Base-by-base conservation (phyloP, 805 yeast species). In the Barnettozyma pratensis region DNA sequence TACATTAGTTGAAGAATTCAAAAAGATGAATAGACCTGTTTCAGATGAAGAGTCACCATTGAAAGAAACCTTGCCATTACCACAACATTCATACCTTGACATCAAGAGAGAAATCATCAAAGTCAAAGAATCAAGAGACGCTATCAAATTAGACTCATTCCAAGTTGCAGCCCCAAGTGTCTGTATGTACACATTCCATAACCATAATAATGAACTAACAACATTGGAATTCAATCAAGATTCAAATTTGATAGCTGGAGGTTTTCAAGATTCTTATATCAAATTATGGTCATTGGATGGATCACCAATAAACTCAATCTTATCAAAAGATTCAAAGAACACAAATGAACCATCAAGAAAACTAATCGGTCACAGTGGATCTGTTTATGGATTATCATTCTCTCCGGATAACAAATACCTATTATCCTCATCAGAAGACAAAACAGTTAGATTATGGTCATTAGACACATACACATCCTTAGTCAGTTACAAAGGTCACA, bases 101-200 rank as follows among this genome's bases (percentile, higher is more conserved):
- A 75, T 94, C 45, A 87, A 85, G 62, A 70, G 87, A 50, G 92
- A 87, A 62, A 83, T 92, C 25, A 73, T 80, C 52, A 78, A 81
- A 49, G 87, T 94, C 31, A 87, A 81, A 59, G 98, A 92, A 65
- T 80, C 92, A 7, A 75, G 96, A 51, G 79, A 87, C 34, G 80
- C 84, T 53, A 81, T 92, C 50, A 77, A 73, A 55, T 64, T 92
- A 45, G 87, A 81, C 27, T 73, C 83, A 5, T 67, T 78, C 32
- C 96, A 87, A 67, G 85, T 95, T 4, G 73, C 89, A 26, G 79
- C 92, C 28, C 99, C 99, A 26, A 86, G 96, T 48, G 96, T 92
- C 35, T 94, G 98, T 67, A 88, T 92, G 96, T 94, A 94, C 71
- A 92, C 98, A 1, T 91, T 94, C 71, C 99, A 94, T 72, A 94